Evolutionary conservation across 1,139 yeast species (phyloP).

Genomic region (Kurtzmaniella quercitrusa): DNA sequence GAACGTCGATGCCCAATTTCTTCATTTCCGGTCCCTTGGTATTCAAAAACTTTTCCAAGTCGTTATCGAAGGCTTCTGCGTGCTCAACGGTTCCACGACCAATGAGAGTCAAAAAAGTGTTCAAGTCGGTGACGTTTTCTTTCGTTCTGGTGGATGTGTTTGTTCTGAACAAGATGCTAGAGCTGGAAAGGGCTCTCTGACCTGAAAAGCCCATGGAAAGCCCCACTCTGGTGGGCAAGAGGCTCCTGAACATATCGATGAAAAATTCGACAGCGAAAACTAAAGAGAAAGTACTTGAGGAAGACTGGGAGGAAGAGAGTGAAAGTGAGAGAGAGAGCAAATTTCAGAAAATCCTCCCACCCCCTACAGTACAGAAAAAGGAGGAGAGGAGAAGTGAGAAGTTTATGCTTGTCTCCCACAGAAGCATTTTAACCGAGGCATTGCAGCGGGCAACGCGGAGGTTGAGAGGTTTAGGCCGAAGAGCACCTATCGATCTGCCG

Average conservation of each 20-base stretch:
- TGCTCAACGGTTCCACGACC: slow-evolving; percentile 74
- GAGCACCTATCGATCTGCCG: no score
- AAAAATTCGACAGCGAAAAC: not conserved
- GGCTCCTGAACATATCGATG: not conserved
- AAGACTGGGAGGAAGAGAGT: not conserved
- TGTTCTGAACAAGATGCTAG: slow-evolving; percentile 20
- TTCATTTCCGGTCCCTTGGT: slow-evolving; percentile 59
- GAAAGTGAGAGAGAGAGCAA: not conserved
- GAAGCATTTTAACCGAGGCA: no score
- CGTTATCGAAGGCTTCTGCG: slow-evolving; percentile 63
- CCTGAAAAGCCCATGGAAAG: not conserved
- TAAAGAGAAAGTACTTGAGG: not conserved
- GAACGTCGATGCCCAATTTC: slow-evolving; percentile 73
- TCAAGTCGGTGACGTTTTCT: slow-evolving; percentile 66
- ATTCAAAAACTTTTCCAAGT: slow-evolving; percentile 65
- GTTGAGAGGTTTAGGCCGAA: no score
- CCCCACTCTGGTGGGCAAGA: not conserved
- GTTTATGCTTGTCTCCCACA: no score
- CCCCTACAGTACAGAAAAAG: no score
- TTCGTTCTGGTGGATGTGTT: slow-evolving; percentile 42
- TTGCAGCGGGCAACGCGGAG: no score
- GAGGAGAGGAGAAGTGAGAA: no score
- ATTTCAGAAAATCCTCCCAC: no score
- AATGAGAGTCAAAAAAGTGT: slow-evolving; percentile 64
- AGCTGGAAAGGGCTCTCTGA: slow-evolving; percentile 11